Evolutionary conservation across 1,284 basidiomycete species (phyloP).

Genomic region (Puccinia novopanici): DNA sequence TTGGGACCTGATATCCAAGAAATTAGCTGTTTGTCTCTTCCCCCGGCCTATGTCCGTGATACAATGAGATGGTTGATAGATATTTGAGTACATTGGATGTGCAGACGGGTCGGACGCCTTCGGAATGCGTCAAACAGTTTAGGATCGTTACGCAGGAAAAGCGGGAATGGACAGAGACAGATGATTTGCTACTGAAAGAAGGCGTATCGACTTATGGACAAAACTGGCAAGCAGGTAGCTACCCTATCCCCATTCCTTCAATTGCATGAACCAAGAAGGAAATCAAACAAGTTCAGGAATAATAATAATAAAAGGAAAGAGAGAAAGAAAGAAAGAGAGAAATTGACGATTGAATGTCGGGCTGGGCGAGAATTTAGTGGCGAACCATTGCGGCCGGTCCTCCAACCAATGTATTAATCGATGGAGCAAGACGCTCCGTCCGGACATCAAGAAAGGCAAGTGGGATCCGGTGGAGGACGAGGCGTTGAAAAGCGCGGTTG

Average conservation of each 20-base stretch:
- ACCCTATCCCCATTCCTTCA: background rate
- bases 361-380: conserved; percentile 24
- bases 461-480: conserved; percentile 51
- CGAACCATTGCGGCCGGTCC: conserved; percentile 43
- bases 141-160: conserved; percentile 35
- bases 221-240: conserved; percentile 54
- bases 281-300: too few species aligned
- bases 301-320: background rate
- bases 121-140: conserved; percentile 52
- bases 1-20: conserved; percentile 52
- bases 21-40: conserved; percentile 50
- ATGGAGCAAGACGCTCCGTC: conserved; percentile 52
- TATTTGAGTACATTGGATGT: background rate
- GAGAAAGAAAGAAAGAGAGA: background rate
- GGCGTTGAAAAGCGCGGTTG: conserved; percentile 36
- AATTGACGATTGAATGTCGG: background rate
- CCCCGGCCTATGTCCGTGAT: background rate
- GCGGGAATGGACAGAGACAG: conserved; percentile 52
- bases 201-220: conserved; percentile 52
- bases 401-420: conserved; percentile 54
- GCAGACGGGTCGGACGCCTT: conserved; percentile 47
- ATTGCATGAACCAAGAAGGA: too few species aligned
- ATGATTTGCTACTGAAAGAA: conserved; percentile 53
- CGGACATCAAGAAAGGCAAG: conserved; percentile 52
- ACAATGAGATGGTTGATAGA: background rate